These are phyloP conservation scores for Curvularia lunata DNA, from an alignment of 2,329 filamentous ascomycete genomes.

Conservation along the genomic window DNA sequence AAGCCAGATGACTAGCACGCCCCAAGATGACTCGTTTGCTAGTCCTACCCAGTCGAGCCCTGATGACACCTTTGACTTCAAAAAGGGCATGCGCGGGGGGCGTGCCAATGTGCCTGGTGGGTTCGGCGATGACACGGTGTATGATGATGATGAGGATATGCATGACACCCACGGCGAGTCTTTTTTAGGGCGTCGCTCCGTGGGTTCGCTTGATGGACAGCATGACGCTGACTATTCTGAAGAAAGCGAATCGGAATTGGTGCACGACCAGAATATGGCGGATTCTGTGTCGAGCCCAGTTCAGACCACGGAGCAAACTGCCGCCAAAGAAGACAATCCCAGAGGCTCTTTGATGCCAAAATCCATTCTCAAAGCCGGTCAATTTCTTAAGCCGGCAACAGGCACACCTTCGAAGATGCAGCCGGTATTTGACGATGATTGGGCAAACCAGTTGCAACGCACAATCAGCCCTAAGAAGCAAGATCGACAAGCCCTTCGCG, in stretches of 20 bases:
- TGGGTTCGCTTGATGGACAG: constrained; percentile 71
- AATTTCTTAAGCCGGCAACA: constrained; percentile 39
- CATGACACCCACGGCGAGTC: constrained; percentile 61
- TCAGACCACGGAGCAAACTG: constrained; percentile 76
- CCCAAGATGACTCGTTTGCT: constrained; percentile 46
- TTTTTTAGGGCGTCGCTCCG: constrained; percentile 95
- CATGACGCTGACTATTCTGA: constrained; percentile 68
- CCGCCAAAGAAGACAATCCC: constrained; percentile 43
- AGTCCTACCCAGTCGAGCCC: constrained; percentile 54
- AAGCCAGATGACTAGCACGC: constrained; percentile 44
- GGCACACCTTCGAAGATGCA: constrained; percentile 62
- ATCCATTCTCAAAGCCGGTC: constrained; percentile 57
- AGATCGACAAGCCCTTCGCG: constrained; percentile 75
- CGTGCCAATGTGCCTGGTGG: constrained; percentile 72
- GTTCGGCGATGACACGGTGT: constrained; percentile 70
- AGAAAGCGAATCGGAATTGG: constrained; percentile 74
- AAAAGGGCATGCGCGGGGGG: constrained; percentile 58
- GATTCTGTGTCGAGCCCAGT: constrained; percentile 76
- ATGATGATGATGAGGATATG: constrained; percentile 63
- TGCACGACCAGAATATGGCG: constrained; percentile 74
- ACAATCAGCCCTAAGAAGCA: constrained; percentile 95
- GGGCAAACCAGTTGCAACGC: constrained; percentile 91
- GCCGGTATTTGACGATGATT: constrained; percentile 74
- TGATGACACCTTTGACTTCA: constrained; percentile 64
- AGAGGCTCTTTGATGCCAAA: constrained; percentile 51